Base-by-base conservation (phyloP, 192 early-diverging fungal genomes). In the Gryganskiella cystojenkinii region DNA sequence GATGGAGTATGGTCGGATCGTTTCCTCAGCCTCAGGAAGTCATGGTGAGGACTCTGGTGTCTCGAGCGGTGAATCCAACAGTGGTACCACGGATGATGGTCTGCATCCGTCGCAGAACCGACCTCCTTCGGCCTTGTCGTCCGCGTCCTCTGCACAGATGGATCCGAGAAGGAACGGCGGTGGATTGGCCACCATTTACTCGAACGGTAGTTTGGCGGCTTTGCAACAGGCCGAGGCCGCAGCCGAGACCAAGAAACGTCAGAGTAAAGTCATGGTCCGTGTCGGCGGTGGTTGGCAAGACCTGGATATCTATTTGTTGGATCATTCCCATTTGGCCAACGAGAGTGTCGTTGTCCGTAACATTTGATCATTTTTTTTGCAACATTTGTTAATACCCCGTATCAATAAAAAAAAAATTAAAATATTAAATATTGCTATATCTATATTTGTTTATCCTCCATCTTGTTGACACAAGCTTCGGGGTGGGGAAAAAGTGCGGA, bases 241-340 rank as follows among this genome's bases (percentile, higher is more conserved):
- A 0, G 9, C 17, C 31, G 7, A 3, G 17, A 27, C 24, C 25
- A 25, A 56, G 45, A 54, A 67, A 37, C 40, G 61, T 15, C 34
- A 74, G 14, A 85, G 80, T 30, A 89, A 89, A 46, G 87, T 90
- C 11, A 65, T 85, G 44, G 87, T 90, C 28, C 80, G 86, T 24
- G 84, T 88, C 10, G 87, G 88, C 20, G 66, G 66, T 20, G 87
- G 88, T 22, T 90, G 87, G 85, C 85, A 90, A 19, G 88, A 87
- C 69, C 50, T 90, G 43, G 85, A 90, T 50, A 69, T 84, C 27
- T 88, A 86, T 59, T 69, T 90, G 49, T 52, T 88, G 7, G 83
- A 85, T 10, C 75, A 84, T 53, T 65, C 56, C 53, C 43, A 43
- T 13, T 25, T 59, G n/a, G 55, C 55, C 17, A 56, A 35, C 55